Conservation (phyloP, 768 basidiomycete species). For the Trametes coccinea region DNA sequence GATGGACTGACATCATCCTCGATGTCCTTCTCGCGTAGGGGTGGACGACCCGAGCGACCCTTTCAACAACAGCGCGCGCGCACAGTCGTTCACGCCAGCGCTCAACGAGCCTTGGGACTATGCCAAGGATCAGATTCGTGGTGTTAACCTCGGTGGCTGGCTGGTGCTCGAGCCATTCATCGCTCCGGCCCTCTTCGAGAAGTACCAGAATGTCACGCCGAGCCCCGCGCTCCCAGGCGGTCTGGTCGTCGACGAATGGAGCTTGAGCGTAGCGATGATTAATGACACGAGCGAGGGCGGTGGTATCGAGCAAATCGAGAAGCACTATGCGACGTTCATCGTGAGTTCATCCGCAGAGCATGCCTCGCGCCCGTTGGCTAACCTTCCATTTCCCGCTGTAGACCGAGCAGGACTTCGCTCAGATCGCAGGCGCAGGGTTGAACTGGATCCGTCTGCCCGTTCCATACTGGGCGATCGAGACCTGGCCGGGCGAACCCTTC, state of each 20-base stretch:
- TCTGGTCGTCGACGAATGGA: slow-evolving; percentile 65
- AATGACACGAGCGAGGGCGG: slow-evolving; percentile 57
- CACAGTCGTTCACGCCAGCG: slow-evolving; percentile 81
- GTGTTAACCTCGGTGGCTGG: slow-evolving; percentile 78
- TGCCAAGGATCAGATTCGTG: slow-evolving; percentile 59
- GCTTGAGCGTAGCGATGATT: slow-evolving; percentile 65
- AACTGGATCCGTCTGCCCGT: slow-evolving; percentile 86
- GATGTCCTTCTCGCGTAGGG: slow-evolving; percentile 45
- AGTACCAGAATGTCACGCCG: slow-evolving; percentile 45
- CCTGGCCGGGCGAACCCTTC: slow-evolving; percentile 75
- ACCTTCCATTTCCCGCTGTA: slow-evolving; percentile 30
- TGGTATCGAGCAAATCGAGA: slow-evolving; percentile 66
- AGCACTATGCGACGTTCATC: slow-evolving; percentile 85
- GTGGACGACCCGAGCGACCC: slow-evolving; percentile 69
- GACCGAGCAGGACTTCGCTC: slow-evolving; percentile 88
- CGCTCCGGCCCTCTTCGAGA: slow-evolving; percentile 61
- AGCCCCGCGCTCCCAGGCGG: slow-evolving; percentile 24
- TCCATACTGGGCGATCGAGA: slow-evolving; percentile 82
- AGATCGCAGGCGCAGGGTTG: slow-evolving; percentile 85
- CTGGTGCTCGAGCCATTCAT: slow-evolving; percentile 84
- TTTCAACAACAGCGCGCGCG: slow-evolving; percentile 72
- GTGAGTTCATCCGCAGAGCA: slow-evolving; percentile 42
- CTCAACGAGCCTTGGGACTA: slow-evolving; percentile 79
- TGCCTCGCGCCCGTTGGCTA: neutral
- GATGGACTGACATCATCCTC: slow-evolving; percentile 14